Base-by-base conservation (phyloP, 1,284 basidiomycete genomes). In the Athelia psychrophila region DNA sequence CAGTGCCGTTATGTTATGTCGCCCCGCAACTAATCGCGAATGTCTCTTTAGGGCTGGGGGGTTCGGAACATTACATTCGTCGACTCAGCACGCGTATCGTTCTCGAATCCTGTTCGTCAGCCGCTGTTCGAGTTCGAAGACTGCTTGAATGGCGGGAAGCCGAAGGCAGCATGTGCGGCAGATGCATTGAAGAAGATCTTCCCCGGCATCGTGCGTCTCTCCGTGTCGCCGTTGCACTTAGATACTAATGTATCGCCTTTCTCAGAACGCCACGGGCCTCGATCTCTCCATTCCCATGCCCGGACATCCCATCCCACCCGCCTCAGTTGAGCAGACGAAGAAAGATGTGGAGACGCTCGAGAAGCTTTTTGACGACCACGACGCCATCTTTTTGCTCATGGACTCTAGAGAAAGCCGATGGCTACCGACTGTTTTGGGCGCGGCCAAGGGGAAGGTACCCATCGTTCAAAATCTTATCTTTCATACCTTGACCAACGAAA, bases 41-140 rank as follows among this genome's bases (percentile, higher is more conserved):
- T 15, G 5, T 44, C 5, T 13, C 13, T n/a, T 47, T 15, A 95
- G 93, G 94, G 87, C 1, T 99, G 96, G 96, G 96, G 96, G 6
- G 87, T 98, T 2, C 82, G 93, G 6, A 93, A 81, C 18, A 97
- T 99, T 63, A 96, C 95, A 0, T 83, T 99, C 49, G 86, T 98
- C 25, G 96, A 98, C 70, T 95, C 89, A 2, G 84, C 88, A 0
- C 84, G 79, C 23, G 95, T 99, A 2, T 96, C 94, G 0, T 99
- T 94, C 69, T 98, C 94, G 10, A 98, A 98, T 68, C 96, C 96
- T 0, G 96, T 98, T 20, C 81, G 96, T 33, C 97, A 99, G 65
- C 96, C 97, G 2, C 74, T 99, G 9, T 99, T 98, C 64, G 90
- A 94, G 60, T 98, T 98, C 61, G 85, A 88, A 51, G 96, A 99